Evolutionary conservation across 1,284 basidiomycete genomes (phyloP), one percentile per base, ranked within the genome.

Genomic region (Ustilago hordei): DNA sequence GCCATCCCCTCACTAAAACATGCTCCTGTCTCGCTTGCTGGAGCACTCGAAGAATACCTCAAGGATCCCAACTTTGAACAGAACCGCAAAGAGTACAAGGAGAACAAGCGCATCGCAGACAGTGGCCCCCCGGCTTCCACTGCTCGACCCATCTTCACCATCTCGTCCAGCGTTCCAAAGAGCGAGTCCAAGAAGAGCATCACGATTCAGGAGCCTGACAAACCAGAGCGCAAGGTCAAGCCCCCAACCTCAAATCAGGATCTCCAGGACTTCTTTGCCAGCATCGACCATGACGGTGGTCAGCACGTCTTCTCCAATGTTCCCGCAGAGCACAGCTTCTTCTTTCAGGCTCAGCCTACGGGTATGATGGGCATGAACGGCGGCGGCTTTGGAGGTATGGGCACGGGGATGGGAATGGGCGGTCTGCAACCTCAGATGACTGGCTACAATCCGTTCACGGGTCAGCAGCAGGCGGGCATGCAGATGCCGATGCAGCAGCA

Each of bases 1-100:
- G 91, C 94, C 2, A 93, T 99, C 60, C 97, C 97, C 1, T 95
- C 94, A 83, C 88, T 99, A 72, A 94, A 94, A 87, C 95, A 98
- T 88, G 96, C 97, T 0, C 97, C 96, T 8, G 92, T 98, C 23
- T 95, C 93, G 3, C 89, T 99, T 15, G 95, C 94, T 8, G 92
- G 92, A 47, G 92, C 96, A 17, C 90, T 99, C 32, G 93, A 99
- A 85, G 97, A 99, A 85, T 99, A 99, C 84, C 89, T 98, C 48
- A 91, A 94, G 69, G 95, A 98, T 86, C 93, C 95, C 17, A 95
- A 95, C 86, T 99, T 98, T 85, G 96, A 98, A 86, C 79, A 94
- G 86, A 98, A 97, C 85, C 89, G 96, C 62, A 88, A 93, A 19
- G 95, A 98, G 83, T 98, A 99, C 88, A 94, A 91, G 87, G 89